These are phyloP conservation scores for Hyphochytrium catenoides DNA, from an alignment of 352 stramenopile species.

Conservation along the genomic window DNA sequence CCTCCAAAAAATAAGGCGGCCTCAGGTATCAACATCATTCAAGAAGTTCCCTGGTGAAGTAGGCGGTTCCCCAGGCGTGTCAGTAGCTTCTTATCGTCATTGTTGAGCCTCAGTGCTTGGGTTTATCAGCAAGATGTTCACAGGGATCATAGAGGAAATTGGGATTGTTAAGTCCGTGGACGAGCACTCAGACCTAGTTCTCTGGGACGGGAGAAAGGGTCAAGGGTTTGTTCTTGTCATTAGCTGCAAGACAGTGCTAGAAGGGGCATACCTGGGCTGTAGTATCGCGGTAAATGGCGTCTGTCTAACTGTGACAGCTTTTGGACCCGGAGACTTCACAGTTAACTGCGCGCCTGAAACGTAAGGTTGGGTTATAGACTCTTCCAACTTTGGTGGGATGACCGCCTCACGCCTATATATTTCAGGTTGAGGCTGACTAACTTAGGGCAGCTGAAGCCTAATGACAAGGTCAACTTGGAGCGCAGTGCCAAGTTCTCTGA, in stretches of 20 bases:
- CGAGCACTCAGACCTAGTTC: conserved; percentile 63
- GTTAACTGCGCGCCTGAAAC: conserved; percentile 89
- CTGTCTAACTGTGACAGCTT: conserved; percentile 84
- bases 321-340: conserved; percentile 50
- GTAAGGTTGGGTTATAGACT: conserved; percentile 8
- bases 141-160: conserved; percentile 96
- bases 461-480: conserved; percentile 84
- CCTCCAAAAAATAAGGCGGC: too few species aligned
- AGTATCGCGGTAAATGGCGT: conserved; percentile 92
- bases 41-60: too few species aligned
- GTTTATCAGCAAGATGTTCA: conserved; percentile 87
- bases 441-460: conserved; percentile 28
- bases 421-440: conserved; percentile 69
- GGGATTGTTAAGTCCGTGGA: conserved; percentile 74
- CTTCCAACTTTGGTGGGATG: background rate
- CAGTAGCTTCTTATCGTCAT: too few species aligned
- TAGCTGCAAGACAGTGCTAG: conserved; percentile 33
- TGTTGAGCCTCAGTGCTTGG: too few species aligned
- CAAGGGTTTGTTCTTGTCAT: conserved; percentile 69
- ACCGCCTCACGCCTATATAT: background rate
- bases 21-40: too few species aligned
- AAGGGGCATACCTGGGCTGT: conserved; percentile 68
- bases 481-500: conserved; percentile 58
- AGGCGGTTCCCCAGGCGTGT: too few species aligned
- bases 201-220: conserved; percentile 84